Conservation (phyloP, 2,329 filamentous ascomycete genomes). For the Fusarium chlamydosporum region DNA sequence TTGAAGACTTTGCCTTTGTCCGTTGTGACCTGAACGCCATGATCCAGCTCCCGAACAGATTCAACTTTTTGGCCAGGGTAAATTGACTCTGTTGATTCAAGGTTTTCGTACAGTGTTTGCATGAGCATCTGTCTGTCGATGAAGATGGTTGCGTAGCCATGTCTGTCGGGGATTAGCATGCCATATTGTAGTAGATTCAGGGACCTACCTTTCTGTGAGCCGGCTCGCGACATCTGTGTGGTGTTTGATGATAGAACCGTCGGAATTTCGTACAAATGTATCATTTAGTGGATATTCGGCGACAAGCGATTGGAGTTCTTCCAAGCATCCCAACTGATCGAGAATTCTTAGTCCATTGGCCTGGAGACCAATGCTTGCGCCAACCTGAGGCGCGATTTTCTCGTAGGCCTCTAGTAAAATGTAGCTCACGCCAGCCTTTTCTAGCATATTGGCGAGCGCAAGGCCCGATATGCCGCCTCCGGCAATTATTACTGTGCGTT, state of each 20-base stretch:
- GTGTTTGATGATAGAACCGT: conserved; percentile 2
- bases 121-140: conserved; percentile 57
- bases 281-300: neutral
- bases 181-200: accelerated
- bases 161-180: conserved; percentile 11
- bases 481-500: conserved; percentile 16
- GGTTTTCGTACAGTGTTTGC: conserved; percentile 53
- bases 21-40: conserved; percentile 1
- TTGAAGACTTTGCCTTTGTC: conserved; percentile 32
- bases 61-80: conserved; percentile 36
- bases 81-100: conserved; percentile 50
- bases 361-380: conserved; percentile 63
- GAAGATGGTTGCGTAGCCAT: conserved; percentile 54
- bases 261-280: neutral
- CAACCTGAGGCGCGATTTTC: conserved; percentile 61
- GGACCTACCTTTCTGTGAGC: neutral
- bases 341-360: conserved; percentile 62
- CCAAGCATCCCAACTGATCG: conserved; percentile 57
- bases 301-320: neutral
- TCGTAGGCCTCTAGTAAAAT: conserved; percentile 62
- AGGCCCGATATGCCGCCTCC: conserved; percentile 32
- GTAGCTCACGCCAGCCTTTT: conserved; percentile 58
- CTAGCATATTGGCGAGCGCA: conserved; percentile 29
- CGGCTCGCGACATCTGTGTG: accelerated
- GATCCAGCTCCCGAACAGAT: neutral